Evolutionary conservation across 108 stramenopile genomes (phyloP), one percentile per base, ranked within the genome.

Genomic region (Licmophora abbreviata): DNA sequence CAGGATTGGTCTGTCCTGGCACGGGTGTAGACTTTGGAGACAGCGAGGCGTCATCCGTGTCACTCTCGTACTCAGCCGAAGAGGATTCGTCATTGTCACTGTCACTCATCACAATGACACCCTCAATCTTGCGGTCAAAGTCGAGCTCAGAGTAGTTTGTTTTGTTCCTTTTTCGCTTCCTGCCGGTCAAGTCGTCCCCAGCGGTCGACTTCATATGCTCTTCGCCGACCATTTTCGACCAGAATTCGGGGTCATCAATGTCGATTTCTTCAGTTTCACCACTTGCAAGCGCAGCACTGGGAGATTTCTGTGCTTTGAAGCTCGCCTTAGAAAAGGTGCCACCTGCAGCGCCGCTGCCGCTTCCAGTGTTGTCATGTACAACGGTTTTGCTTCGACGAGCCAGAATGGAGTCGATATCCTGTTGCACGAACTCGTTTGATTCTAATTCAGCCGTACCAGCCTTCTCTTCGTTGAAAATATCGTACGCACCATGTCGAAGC

Each of bases 231-330:
- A 85, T 78, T 54, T 86, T 92, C 27, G 58, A 65, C 97, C 97
- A 98, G 64, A 98, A 98, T 15, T 91, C 83, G 5, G 95, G 94
- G 59, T 98, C 97, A 38, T 95, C 86, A 12, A 95, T 72, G 38
- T 81, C 82, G 27, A 88, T 54, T 17, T 85, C 82, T 24, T 61
- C 67, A 2, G 45, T 26, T 20, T 23, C 12, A 12, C 21, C n/a
- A 11, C 59, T 40, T n/a, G 29, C 18, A 2, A 18, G 1, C 23
- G 14, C 41, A 44, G 23, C 63, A 25, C 61, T 62, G 1, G 63
- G 54, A 26, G 29, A 59, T 63, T 58, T 72, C 10, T 69, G 70
- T 26, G 64, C 69, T 29, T 81, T 82, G 66, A 98, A 96, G 47
- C 80, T 79, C 15, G 95, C 92, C 63, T 95, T 96, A 7, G 85